Base-by-base conservation (phyloP, 2,329 filamentous ascomycete species). In the Botrytis galanthina region DNA sequence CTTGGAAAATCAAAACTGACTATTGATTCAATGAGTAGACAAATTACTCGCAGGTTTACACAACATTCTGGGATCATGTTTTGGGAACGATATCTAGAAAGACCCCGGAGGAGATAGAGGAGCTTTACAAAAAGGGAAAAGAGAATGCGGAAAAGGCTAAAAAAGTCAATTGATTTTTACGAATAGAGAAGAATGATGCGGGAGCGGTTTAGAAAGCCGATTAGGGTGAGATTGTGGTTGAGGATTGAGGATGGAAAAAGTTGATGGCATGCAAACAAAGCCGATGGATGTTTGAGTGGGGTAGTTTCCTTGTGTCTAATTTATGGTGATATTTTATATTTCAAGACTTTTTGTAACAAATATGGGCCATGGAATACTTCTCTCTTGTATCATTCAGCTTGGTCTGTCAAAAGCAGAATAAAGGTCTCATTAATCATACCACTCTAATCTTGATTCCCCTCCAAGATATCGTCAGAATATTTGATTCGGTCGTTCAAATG, bases 21-120 rank as follows among this genome's bases (percentile, higher is more conserved):
- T 4, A 22, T 39, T 22, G 18, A 9, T 39, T 16, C n/a, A 1
- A 51, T 22, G 39, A 44, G 9, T 26, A 71, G 69, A 71, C 59
- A 12, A 71, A 71, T 39, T 63, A 48, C 16, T 64, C 69, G 7
- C 69, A 71, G 57, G 54, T 71, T 35, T 71, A 71, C n/a, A 37
- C 32, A 9, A 71, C 59, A 8, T 71, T 71, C 29, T 71, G 69
- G 59, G 59, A 71, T 42, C 69, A 54, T 54, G 26, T 71, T 4
- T 26, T 71, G 42, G 69, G 69, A 22, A 64, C 59, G 8, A 32
- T 51, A 20, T 37, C 42, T 39, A n/a, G 35, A 20, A 64, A 48
- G 32, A 63, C 4, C 18, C 44, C 26, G 16, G 59, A 64, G n/a
- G 59, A 64, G 59, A 39, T 64, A 14, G 44, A 64, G 26, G 35